Evolutionary conservation across 1,139 yeast species (phyloP).

Genomic region (Geotrichum restrictum): DNA sequence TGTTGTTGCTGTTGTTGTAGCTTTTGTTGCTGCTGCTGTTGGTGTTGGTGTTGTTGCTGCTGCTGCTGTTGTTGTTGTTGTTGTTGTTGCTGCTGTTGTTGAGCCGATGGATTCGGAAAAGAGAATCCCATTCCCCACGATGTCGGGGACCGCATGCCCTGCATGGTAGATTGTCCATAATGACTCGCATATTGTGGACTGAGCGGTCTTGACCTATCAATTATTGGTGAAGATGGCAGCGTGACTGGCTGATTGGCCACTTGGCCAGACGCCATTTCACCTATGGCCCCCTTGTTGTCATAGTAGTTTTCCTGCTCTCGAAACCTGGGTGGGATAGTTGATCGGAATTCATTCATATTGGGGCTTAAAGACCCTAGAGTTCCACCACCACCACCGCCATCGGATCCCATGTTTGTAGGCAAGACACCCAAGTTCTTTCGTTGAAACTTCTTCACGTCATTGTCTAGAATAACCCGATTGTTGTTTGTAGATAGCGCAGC

Average conservation of each 20-base stretch:
- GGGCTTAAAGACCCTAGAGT: neutral
- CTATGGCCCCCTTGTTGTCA: conserved; percentile 31
- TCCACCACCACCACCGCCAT: no score
- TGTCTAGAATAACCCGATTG: neutral
- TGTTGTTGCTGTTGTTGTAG: no score
- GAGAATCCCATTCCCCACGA: conserved; percentile 5
- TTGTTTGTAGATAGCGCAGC: conserved; percentile 38
- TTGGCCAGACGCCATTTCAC: conserved; percentile 25
- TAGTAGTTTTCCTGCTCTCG: conserved; percentile 9
- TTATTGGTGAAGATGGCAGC: neutral
- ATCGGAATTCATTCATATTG: neutral
- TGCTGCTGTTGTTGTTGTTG: conserved; percentile 11
- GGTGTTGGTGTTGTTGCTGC: no score
- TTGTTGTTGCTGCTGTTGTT: conserved; percentile 12
- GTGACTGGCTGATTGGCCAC: conserved; percentile 19
- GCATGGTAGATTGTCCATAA: neutral
- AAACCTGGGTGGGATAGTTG: conserved; percentile 2
- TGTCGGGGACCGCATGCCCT: neutral
- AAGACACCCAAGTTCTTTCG: neutral
- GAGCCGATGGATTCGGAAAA: neutral
- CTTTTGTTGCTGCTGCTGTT: no score
- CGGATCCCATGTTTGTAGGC: neutral
- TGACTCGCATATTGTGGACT: neutral
- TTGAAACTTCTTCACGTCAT: conserved; percentile 5
- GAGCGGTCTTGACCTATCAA: neutral